phyloP scores from a whole-genome alignment of 1,139 yeast species.

The Yamadazyma aaseri region DNA sequence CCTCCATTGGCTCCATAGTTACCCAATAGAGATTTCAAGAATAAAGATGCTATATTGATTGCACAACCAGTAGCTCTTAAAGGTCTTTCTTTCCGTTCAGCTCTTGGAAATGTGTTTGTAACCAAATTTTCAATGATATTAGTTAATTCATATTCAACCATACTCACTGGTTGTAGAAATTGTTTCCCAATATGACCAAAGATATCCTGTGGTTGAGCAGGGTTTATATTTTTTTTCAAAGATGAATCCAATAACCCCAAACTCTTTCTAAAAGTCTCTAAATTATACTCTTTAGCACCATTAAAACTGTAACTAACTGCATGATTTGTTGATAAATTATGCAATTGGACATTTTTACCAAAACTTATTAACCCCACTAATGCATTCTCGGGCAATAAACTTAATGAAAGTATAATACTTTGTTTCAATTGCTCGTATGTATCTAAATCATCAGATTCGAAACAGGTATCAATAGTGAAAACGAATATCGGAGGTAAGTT shows the following conservation, averaged over 20 bases:
- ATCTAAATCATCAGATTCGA: conserved; percentile 41
- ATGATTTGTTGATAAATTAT: conserved; percentile 46
- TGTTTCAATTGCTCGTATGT: conserved; percentile 53
- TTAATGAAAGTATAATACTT: conserved; percentile 50
- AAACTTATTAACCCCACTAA: conserved; percentile 57
- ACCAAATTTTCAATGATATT: conserved; percentile 52
- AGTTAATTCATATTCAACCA: conserved; percentile 57
- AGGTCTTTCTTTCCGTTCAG: conserved; percentile 46
- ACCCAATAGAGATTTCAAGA: conserved; percentile 46
- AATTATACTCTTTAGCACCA: conserved; percentile 55
- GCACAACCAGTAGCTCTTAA: conserved; percentile 68
- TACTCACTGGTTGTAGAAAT: conserved; percentile 47
- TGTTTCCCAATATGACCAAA: conserved; percentile 31
- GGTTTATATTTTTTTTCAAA: conserved; percentile 8
- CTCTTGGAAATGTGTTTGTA: conserved; percentile 53
- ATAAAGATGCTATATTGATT: conserved; percentile 54
- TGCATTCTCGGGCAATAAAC: conserved; percentile 60
- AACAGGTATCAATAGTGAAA: conserved; percentile 67
- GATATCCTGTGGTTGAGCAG: conserved; percentile 8
- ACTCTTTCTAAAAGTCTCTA: conserved; percentile 49
- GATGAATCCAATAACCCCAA: conserved; percentile 48
- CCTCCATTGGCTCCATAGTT: conserved; percentile 51
- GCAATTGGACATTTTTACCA: conserved; percentile 66
- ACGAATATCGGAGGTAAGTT: conserved; percentile 53
- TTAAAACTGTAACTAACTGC: conserved; percentile 47